Conservation (phyloP, 208 protist genomes). For the Zelonia costaricensis region DNA sequence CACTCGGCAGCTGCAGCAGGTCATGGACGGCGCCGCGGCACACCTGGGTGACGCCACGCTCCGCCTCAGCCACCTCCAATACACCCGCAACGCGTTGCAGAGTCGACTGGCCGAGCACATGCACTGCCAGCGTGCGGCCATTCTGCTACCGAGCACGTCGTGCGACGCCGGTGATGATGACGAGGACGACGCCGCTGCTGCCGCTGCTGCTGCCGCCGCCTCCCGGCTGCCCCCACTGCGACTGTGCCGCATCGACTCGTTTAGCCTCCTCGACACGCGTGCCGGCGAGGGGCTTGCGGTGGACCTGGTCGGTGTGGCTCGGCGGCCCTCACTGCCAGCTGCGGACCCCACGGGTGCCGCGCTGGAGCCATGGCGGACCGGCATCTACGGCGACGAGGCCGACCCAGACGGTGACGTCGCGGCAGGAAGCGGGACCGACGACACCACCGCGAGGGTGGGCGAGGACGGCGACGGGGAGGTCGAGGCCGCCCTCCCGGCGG, state of each 20-base stretch:
- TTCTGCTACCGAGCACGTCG: slow-evolving; percentile 2
- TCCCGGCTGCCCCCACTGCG: not conserved
- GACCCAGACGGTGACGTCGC: no score
- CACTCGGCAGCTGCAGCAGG: not conserved
- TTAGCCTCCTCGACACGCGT: slow-evolving; percentile 18
- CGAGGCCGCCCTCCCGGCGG: not conserved
- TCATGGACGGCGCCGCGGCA: slow-evolving; percentile 3
- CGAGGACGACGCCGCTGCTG: no score
- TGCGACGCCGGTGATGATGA: no score
- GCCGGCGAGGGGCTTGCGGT: slow-evolving; percentile 12
- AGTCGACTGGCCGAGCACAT: slow-evolving; percentile 14
- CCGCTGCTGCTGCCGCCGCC: not conserved
- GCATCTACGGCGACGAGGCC: no score
- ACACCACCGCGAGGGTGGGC: no score
- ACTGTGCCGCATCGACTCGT: slow-evolving; percentile 19
- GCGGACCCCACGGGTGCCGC: no score
- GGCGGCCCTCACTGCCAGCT: no score
- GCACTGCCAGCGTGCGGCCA: slow-evolving; percentile 18
- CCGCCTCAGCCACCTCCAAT: slow-evolving; percentile 13
- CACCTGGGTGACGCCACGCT: slow-evolving; percentile 9
- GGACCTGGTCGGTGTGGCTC: slow-evolving; percentile 10
- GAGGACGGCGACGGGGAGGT: not conserved
- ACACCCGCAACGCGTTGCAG: slow-evolving; percentile 15
- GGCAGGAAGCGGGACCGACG: no score
- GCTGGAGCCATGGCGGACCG: no score